Percentiles rank a stretch among this genome's conserved stretches.
phyloP scores from a whole-genome alignment of 176 grass and related monocot species.

The Ensete glaucum region DNA sequence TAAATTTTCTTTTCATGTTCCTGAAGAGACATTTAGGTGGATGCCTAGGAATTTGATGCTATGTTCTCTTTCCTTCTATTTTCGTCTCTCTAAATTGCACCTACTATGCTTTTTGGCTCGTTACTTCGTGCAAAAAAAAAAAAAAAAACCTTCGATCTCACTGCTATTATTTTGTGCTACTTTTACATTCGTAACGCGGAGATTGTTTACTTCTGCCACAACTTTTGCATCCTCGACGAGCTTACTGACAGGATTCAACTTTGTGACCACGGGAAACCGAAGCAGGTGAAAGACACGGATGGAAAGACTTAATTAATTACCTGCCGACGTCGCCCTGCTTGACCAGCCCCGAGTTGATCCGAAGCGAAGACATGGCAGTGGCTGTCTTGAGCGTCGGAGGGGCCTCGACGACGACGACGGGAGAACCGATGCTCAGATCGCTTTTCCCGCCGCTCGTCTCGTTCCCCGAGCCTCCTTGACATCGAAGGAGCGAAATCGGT shows the following conservation, averaged over 20 bases:
- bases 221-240: too few species aligned
- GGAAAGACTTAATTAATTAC: constrained; percentile 7
- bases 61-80: too few species aligned
- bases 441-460: neutral
- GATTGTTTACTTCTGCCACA: too few species aligned
- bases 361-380: constrained; percentile 60
- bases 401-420: constrained; percentile 47
- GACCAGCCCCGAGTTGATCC: constrained; percentile 48
- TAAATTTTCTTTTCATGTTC: too few species aligned
- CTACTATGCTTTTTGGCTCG: too few species aligned
- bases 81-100: too few species aligned
- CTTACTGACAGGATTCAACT: neutral
- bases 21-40: too few species aligned
- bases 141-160: too few species aligned
- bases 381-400: constrained; percentile 68
- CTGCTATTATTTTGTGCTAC: too few species aligned
- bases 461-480: constrained; percentile 4
- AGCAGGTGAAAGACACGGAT: neutral
- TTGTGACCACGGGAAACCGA: neutral
- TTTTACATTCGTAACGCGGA: too few species aligned
- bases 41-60: too few species aligned
- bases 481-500: constrained; percentile 3
- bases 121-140: too few species aligned
- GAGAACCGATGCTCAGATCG: constrained; percentile 51
- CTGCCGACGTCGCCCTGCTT: constrained; percentile 76